Conservation (phyloP, 2,329 filamentous ascomycete species). For the Aspergillus amoenus region DNA sequence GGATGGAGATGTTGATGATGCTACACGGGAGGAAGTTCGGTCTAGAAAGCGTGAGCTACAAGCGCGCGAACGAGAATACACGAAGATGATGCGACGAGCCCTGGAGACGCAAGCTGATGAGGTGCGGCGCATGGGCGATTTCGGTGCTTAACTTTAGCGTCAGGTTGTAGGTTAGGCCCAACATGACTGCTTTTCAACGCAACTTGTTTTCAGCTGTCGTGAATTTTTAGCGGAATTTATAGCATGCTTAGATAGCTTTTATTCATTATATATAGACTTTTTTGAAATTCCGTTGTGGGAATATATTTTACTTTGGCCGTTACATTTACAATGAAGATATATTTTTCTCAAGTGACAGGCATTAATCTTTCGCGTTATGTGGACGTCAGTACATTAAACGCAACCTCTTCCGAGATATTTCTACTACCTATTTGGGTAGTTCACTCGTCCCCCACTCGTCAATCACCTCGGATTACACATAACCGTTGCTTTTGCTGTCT, state of each 20-base stretch:
- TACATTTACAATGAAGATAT: not conserved
- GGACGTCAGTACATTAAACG: too few species aligned
- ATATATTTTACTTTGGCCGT: not conserved
- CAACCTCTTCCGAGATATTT: too few species aligned
- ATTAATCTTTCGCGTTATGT: too few species aligned
- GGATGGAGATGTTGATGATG: conserved; percentile 28
- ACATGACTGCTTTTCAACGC: too few species aligned
- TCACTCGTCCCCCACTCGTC: too few species aligned
- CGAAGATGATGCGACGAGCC: conserved; percentile 70
- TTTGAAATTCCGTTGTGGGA: not conserved
- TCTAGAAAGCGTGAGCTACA: conserved; percentile 32
- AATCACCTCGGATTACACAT: too few species aligned
- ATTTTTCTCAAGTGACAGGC: too few species aligned
- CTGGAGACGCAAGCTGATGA: conserved; percentile 78
- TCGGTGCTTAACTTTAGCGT: conserved; percentile 12
- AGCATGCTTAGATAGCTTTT: conserved; percentile 3
- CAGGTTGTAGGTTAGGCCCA: too few species aligned
- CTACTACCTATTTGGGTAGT: too few species aligned
- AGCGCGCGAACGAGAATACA: conserved; percentile 55
- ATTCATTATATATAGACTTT: conserved; percentile 1
- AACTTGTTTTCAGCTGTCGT: not conserved
- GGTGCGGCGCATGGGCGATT: conserved; percentile 64
- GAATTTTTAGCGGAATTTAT: conserved; percentile 2
- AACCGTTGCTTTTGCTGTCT: too few species aligned
- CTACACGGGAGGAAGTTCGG: conserved; percentile 30